Percentiles rank a stretch among this genome's conserved stretches.
These are phyloP conservation scores for Pelargonium australe DNA, from an alignment of 441 rosid species.

Conservation along the genomic window DNA sequence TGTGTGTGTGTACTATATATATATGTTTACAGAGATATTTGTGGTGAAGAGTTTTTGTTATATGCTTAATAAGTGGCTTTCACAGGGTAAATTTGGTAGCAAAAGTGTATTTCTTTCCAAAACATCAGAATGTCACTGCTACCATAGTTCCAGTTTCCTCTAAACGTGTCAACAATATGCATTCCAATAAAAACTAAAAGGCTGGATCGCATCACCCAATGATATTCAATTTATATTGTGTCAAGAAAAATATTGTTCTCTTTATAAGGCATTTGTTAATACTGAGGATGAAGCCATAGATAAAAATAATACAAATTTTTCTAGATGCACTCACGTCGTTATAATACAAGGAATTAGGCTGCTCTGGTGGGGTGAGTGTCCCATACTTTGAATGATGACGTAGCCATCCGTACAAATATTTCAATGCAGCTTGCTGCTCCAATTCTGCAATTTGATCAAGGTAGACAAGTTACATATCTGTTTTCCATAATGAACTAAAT, in stretches of 20 bases:
- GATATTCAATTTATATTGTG: conserved; percentile 1
- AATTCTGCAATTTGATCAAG: conserved; percentile 48
- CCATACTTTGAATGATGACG: conserved; percentile 80
- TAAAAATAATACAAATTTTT: conserved; percentile 3
- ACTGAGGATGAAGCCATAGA: conserved; percentile 6
- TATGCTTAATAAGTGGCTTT: background rate
- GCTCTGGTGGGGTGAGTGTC: conserved; percentile 58
- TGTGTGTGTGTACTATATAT: too few relatives aligned
- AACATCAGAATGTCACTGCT: background rate
- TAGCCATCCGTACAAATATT: conserved; percentile 89
- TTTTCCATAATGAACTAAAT: background rate
- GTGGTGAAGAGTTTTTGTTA: background rate
- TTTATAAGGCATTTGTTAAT: conserved; percentile 11
- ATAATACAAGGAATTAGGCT: conserved; percentile 59
- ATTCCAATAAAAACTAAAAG: background rate
- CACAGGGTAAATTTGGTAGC: background rate
- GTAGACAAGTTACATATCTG: conserved; percentile 11
- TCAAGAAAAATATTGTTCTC: background rate
- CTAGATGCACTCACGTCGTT: conserved; percentile 61
- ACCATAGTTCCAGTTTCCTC: background rate
- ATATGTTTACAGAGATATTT: background rate
- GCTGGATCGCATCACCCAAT: background rate
- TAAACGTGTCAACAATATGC: background rate
- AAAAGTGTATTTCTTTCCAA: background rate
- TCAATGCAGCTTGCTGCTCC: conserved; percentile 93